phyloP scores from a whole-genome alignment of 371 early-diverging fungal species.

The Circinella minor region DNA sequence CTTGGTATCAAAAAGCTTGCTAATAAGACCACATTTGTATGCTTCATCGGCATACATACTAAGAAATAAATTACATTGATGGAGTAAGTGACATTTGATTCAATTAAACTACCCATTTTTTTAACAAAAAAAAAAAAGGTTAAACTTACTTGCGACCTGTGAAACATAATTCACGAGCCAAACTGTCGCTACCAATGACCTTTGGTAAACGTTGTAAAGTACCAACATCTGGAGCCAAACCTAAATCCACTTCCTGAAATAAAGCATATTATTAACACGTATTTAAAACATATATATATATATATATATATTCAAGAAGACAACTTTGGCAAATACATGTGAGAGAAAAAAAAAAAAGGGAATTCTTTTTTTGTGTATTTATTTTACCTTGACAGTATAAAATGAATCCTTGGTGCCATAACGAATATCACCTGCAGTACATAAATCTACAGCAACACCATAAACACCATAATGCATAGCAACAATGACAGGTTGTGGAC shows the following conservation, averaged over 20 bases:
- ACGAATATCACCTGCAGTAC: slow-evolving; percentile 93
- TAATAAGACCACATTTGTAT: slow-evolving; percentile 77
- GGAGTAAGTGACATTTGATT: not conserved
- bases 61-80: not conserved
- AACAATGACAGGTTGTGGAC: slow-evolving; percentile 90
- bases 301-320: not conserved
- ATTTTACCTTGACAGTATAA: slow-evolving; percentile 79
- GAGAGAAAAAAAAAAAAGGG: not conserved
- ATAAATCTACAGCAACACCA: slow-evolving; percentile 90
- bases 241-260: slow-evolving; percentile 84
- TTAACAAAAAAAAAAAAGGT: too few relatives aligned
- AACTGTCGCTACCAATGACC: slow-evolving; percentile 88
- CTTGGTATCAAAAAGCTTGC: slow-evolving; percentile 62
- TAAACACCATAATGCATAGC: slow-evolving; percentile 87
- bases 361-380: too few relatives aligned
- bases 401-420: slow-evolving; percentile 78
- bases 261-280: too few relatives aligned
- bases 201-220: slow-evolving; percentile 95
- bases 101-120: not conserved
- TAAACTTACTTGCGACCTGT: slow-evolving; percentile 75
- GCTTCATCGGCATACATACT: slow-evolving; percentile 83
- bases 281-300: too few relatives aligned
- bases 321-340: too few relatives aligned
- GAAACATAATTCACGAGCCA: slow-evolving; percentile 88
- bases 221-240: slow-evolving; percentile 88